Percentiles rank a stretch among this genome's conserved stretches.
Conservation (phyloP, 1,284 basidiomycete species). For the Earliella scabrosa region DNA sequence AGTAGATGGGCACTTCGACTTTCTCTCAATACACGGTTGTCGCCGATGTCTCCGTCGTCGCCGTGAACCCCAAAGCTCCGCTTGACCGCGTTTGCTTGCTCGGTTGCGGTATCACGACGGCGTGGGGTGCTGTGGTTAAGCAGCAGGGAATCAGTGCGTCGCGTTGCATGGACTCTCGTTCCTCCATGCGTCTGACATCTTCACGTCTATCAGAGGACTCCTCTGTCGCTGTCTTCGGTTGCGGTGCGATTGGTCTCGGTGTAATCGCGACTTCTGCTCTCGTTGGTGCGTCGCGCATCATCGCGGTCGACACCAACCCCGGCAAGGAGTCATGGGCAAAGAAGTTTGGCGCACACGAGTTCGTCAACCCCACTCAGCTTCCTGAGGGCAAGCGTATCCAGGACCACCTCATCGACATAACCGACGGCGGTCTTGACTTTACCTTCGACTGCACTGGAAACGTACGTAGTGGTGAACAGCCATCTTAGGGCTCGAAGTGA, state of each 20-base stretch:
- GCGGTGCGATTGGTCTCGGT: constrained; percentile 95
- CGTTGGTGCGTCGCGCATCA: constrained; percentile 86
- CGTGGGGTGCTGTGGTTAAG: constrained; percentile 88
- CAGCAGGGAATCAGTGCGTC: constrained; percentile 77
- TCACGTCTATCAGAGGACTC: constrained; percentile 64
- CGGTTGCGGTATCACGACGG: constrained; percentile 98
- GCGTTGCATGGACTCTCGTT: background rate
- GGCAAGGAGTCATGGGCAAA: constrained; percentile 87
- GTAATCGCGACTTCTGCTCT: constrained; percentile 83
- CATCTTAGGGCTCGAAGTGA: background rate
- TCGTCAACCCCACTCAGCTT: constrained; percentile 85
- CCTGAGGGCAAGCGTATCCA: constrained; percentile 84
- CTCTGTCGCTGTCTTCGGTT: constrained; percentile 93
- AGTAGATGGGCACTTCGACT: constrained; percentile 96
- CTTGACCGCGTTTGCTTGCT: constrained; percentile 95
- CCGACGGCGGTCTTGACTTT: constrained; percentile 96
- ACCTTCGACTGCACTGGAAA: constrained; percentile 98
- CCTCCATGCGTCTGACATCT: constrained; percentile 3
- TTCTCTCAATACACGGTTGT: constrained; percentile 99
- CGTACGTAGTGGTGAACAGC: constrained; percentile 46
- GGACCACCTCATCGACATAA: constrained; percentile 90
- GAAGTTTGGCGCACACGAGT: constrained; percentile 98
- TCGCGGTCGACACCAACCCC: constrained; percentile 93
- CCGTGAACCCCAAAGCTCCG: constrained; percentile 85
- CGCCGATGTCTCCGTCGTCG: constrained; percentile 95